Base-by-base conservation (phyloP, 2,329 filamentous ascomycete species). In the Beauveria brongniartii region DNA sequence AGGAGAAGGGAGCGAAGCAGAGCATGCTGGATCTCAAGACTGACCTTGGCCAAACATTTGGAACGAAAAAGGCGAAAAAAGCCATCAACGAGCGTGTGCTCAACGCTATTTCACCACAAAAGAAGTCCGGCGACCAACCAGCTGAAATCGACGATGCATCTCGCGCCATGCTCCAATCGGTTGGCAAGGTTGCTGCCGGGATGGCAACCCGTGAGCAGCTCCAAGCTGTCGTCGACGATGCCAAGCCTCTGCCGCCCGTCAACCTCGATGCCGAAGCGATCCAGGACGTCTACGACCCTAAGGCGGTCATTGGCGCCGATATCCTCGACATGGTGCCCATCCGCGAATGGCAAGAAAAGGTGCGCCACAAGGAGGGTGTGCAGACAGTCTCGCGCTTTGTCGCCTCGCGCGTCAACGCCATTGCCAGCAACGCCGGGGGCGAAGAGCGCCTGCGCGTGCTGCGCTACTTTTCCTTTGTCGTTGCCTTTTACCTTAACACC, bases 21-120 rank as follows among this genome's bases (percentile, higher is more conserved):
- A 82, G 77, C 50, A 82, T 81, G 68, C 76, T 81, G 67, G 82
- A 87, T 30, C 82, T 83, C 69, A 84, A 83, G 66, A 87, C 85
- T 67, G 83, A 87, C 2, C 84, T 95, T 14, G 89, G 89, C 46
- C 82, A 89, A 67, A 85, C 88, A 37, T 95, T 95, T 69, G 91
- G 91, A 71, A 93, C 90, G 28, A 92, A 90, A 77, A 93, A 92
- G 75, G 88, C 90, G 24, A 89, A 87, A 79, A 93, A 92, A 75
- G 88, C 85, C 1, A 85, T 94, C 66, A 79, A 81, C 30, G 82
- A 86, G 61, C 80, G 83, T 64, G 85, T 85, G 2, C 81, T 89
- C 67, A 92, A 92, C 69, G 88, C 88, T 20, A 91, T 93, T 66
- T 75, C 74, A 47, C 73, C 78, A 47, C 71, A 72, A 68, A 74